Conservation (phyloP, 345 rosid genomes). For the Mangifera indica region DNA sequence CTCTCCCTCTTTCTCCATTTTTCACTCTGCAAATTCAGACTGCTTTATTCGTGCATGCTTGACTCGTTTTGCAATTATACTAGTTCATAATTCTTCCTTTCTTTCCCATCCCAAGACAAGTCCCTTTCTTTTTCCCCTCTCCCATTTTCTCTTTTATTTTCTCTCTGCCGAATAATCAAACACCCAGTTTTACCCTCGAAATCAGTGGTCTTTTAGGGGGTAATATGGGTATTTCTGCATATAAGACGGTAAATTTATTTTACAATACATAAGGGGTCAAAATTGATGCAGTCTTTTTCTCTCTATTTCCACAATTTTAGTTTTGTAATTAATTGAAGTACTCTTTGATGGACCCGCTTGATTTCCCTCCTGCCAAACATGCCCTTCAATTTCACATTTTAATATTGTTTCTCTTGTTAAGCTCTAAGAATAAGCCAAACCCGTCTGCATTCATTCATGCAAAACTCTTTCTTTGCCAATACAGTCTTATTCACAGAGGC, state of each 20-base stretch:
- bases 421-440: slow-evolving; percentile 14
- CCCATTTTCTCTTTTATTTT: slow-evolving; percentile 9
- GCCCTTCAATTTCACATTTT: slow-evolving; percentile 15
- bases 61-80: slow-evolving; percentile 37
- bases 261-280: no score
- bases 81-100: slow-evolving; percentile 37
- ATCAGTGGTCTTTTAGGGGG: no score
- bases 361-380: slow-evolving; percentile 1
- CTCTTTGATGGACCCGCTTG: slow-evolving; percentile 28
- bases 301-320: slow-evolving; percentile 17
- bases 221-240: no score
- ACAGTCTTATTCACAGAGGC: slow-evolving; percentile 39
- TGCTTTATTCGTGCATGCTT: slow-evolving; percentile 39
- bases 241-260: no score
- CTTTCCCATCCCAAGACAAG: slow-evolving; percentile 33
- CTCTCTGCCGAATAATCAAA: no score
- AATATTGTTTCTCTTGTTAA: background rate
- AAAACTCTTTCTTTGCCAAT: slow-evolving; percentile 41
- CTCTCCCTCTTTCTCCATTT: background rate
- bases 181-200: no score
- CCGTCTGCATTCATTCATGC: slow-evolving; percentile 31
- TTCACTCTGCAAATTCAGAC: slow-evolving; percentile 18
- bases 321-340: slow-evolving; percentile 38
- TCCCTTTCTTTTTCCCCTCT: slow-evolving; percentile 23
- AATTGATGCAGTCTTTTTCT: no score